phyloP scores from a whole-genome alignment of 2,329 filamentous ascomycete species.

The Sordariomycetes sp. region DNA sequence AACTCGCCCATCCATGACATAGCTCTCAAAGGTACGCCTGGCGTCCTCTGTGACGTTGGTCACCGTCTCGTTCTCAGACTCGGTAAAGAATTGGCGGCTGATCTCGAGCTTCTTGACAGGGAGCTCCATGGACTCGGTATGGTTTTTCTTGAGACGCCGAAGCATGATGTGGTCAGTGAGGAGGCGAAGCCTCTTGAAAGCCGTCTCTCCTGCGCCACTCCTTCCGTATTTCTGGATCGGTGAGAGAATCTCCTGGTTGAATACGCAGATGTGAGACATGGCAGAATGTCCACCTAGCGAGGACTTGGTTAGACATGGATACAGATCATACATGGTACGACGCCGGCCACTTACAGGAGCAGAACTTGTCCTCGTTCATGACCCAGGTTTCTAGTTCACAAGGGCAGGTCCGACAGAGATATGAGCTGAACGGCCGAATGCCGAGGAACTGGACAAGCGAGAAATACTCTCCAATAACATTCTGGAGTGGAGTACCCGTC shows the following conservation, averaged over 20 bases:
- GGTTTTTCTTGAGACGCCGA: constrained; percentile 83
- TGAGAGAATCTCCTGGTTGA: constrained; percentile 90
- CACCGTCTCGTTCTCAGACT: constrained; percentile 92
- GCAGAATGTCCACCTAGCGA: constrained; percentile 17
- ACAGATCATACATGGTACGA: background rate
- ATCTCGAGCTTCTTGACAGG: constrained; percentile 89
- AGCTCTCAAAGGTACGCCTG: constrained; percentile 83
- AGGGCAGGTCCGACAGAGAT: constrained; percentile 78
- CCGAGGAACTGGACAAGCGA: constrained; percentile 87
- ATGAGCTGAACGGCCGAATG: constrained; percentile 78
- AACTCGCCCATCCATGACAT: constrained; percentile 85
- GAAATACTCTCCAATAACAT: constrained; percentile 94
- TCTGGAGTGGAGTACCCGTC: constrained; percentile 89
- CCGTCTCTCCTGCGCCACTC: constrained; percentile 46
- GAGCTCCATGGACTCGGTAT: constrained; percentile 90
- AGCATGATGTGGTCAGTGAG: constrained; percentile 94
- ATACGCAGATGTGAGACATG: constrained; percentile 43
- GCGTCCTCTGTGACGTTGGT: constrained; percentile 90
- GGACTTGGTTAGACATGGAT: background rate
- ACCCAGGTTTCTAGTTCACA: constrained; percentile 76
- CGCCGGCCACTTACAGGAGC: background rate
- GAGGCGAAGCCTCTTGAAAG: constrained; percentile 70
- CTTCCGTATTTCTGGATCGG: constrained; percentile 58
- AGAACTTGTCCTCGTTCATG: background rate
- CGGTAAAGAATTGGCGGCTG: constrained; percentile 90